A percentile compares a stretch with the other conserved stretches of the same genome.
phyloP scores from a whole-genome alignment of 2,329 filamentous ascomycete species.

The Blastomyces silverae region DNA sequence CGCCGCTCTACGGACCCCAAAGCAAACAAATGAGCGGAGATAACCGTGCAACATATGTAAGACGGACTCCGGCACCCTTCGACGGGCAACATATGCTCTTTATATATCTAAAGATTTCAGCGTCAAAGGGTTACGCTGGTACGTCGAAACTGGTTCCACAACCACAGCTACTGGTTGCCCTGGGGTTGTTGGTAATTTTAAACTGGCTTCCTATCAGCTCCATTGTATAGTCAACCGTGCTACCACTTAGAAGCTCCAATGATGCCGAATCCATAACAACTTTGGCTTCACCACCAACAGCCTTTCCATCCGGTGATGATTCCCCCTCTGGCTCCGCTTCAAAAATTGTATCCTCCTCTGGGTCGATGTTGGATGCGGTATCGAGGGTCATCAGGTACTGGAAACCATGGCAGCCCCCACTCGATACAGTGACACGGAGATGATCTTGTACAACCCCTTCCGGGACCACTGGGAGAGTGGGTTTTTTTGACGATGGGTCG shows the following conservation, averaged over 20 bases:
- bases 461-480: constrained; percentile 24
- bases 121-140: constrained; percentile 9
- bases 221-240: constrained; percentile 93
- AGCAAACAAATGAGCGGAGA: not conserved
- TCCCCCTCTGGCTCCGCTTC: constrained; percentile 49
- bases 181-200: constrained; percentile 89
- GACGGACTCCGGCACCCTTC: not conserved
- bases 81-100: not conserved
- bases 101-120: not conserved
- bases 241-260: constrained; percentile 80
- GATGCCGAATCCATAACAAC: constrained; percentile 85
- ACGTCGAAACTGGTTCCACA: constrained; percentile 98
- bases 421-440: constrained; percentile 86
- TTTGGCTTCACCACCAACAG: constrained; percentile 56
- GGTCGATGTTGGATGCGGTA: constrained; percentile 47
- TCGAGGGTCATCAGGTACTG: constrained; percentile 92
- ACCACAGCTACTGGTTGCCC: constrained; percentile 87
- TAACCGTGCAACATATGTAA: not conserved
- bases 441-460: constrained; percentile 61
- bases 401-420: constrained; percentile 94
- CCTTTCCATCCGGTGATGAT: constrained; percentile 21
- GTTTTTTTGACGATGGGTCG: constrained; percentile 40
- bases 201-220: constrained; percentile 94
- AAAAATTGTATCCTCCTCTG: constrained; percentile 84
- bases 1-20: not conserved